Percentiles rank a stretch among this genome's conserved stretches.
These are phyloP conservation scores for Brassica napus DNA, from an alignment of 345 rosid genomes.

Conservation along the genomic window DNA sequence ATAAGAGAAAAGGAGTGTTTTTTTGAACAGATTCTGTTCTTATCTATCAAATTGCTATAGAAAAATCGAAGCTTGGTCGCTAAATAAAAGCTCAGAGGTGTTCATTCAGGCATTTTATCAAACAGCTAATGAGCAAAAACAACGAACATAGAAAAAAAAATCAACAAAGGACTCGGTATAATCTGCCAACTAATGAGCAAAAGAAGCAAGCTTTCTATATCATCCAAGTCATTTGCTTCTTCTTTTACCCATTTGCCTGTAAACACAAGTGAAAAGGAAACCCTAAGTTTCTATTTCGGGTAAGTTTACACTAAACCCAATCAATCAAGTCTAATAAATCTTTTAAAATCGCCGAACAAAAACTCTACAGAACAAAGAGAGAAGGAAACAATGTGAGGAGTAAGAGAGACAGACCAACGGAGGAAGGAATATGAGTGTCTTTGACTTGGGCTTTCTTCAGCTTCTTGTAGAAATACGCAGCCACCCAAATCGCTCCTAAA, in stretches of 20 bases:
- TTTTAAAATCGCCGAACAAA: not conserved
- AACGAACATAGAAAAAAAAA: not conserved
- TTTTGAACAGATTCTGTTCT: not conserved
- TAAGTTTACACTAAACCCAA: not conserved
- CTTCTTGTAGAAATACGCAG: constrained; percentile 76
- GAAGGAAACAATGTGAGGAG: not conserved
- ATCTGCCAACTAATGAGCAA: not conserved
- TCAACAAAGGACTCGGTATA: not conserved
- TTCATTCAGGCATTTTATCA: constrained; percentile 23
- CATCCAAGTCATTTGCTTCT: not conserved
- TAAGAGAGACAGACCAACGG: constrained; percentile 67
- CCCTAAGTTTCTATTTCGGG: constrained; percentile 24
- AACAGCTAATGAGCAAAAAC: constrained; percentile 16
- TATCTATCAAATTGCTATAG: not conserved
- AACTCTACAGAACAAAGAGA: not conserved
- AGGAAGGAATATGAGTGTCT: constrained; percentile 63
- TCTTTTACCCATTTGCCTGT: not conserved
- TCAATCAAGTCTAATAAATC: constrained; percentile 18
- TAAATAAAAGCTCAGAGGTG: not conserved
- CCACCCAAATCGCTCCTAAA: constrained; percentile 71
- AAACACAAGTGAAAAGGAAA: not conserved
- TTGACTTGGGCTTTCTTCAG: constrained; percentile 73
- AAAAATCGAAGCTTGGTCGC: not conserved
- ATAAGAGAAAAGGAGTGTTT: not conserved
- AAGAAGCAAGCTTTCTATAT: not conserved